These are phyloP conservation scores for Solanum chmielewskii DNA, from an alignment of 257 asterid species.

Conservation along the genomic window DNA sequence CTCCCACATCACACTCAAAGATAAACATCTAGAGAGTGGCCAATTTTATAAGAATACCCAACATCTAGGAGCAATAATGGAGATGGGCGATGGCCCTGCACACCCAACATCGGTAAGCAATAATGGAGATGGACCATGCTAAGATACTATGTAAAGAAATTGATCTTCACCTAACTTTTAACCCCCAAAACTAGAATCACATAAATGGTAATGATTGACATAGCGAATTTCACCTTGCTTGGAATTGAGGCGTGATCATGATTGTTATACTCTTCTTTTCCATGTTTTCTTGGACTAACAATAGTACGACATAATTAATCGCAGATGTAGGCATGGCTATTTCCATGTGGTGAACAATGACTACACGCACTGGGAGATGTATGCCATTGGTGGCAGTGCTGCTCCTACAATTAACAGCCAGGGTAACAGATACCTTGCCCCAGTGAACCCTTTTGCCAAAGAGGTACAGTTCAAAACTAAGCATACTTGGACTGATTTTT, in stretches of 20 bases:
- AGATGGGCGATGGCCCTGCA: not conserved
- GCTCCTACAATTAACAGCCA: slow-evolving; percentile 91
- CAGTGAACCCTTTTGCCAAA: slow-evolving; percentile 69
- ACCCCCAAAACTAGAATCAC: not conserved
- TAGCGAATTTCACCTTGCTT: not conserved
- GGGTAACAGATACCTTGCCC: slow-evolving; percentile 89
- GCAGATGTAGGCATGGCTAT: slow-evolving; percentile 91
- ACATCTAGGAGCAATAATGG: not conserved
- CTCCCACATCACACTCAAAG: not conserved
- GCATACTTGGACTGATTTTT: not conserved
- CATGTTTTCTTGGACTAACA: not conserved
- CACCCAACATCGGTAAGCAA: not conserved
- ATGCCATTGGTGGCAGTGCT: slow-evolving; percentile 96
- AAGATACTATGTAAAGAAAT: not conserved
- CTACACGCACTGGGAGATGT: slow-evolving; percentile 89
- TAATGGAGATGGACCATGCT: not conserved
- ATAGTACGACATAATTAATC: not conserved
- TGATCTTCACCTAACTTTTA: not conserved
- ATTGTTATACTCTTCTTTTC: not conserved
- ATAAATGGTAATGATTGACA: not conserved
- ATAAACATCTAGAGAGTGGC: not conserved
- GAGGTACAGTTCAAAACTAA: slow-evolving; percentile 29
- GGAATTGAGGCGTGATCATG: not conserved
- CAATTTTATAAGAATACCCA: not conserved
- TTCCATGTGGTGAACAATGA: slow-evolving; percentile 92